A percentile compares a stretch with the other conserved stretches of the same genome.
Evolutionary conservation across 2,329 filamentous ascomycete genomes (phyloP).

Genomic region (Nothophoma quercina): DNA sequence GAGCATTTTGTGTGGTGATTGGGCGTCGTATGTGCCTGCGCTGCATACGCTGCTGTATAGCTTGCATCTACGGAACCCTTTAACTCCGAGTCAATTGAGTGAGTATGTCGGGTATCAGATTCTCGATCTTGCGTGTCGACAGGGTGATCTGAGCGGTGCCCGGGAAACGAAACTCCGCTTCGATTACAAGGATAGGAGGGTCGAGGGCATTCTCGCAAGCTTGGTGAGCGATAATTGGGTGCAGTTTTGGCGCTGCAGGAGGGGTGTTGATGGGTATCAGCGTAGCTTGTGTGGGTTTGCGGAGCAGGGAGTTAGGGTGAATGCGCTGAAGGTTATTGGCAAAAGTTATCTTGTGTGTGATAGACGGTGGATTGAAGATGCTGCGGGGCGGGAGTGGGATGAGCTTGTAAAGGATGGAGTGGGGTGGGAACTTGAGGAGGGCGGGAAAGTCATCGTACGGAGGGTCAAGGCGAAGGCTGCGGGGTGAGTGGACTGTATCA

Average conservation of each 20-base stretch:
- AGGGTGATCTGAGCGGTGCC: conserved; percentile 76
- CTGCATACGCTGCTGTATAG: conserved; percentile 77
- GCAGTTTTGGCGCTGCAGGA: conserved; percentile 74
- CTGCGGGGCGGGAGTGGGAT: conserved; percentile 74
- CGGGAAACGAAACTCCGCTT: conserved; percentile 71
- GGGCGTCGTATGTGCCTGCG: conserved; percentile 89
- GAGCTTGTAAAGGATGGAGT: conserved; percentile 75
- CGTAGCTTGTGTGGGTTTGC: conserved; percentile 82
- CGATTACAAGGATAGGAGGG: conserved; percentile 68
- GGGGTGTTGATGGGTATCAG: conserved; percentile 80
- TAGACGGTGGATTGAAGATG: conserved; percentile 71
- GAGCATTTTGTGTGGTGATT: conserved; percentile 79
- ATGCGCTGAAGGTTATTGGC: conserved; percentile 86
- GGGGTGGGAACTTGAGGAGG: conserved; percentile 80
- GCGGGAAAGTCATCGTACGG: conserved; percentile 77
- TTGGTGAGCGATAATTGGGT: conserved; percentile 85
- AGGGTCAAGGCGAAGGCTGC: conserved; percentile 56
- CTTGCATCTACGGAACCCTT: conserved; percentile 72
- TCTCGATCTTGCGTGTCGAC: conserved; percentile 87
- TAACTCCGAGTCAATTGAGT: conserved; percentile 74
- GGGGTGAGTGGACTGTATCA: not conserved
- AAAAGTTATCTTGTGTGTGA: conserved; percentile 79
- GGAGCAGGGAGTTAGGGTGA: conserved; percentile 74
- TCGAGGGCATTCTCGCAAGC: conserved; percentile 73
- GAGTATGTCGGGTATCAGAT: conserved; percentile 85